Evolutionary conservation across 2,329 filamentous ascomycete genomes (phyloP).

Genomic region (Nigrospora osmanthi): DNA sequence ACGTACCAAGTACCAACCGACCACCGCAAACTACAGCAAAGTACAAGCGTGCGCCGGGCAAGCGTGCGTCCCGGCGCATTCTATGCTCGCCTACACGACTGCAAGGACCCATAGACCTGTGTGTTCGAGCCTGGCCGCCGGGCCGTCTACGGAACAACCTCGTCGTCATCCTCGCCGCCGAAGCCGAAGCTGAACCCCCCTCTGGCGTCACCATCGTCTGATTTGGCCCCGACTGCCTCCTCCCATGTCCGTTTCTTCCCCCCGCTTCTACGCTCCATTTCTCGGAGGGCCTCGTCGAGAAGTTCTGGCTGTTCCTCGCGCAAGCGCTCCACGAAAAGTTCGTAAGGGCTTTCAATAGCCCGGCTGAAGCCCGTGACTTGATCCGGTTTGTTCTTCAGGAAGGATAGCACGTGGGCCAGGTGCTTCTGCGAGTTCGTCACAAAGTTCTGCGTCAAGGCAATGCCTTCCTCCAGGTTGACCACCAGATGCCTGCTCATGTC

Average conservation of each 20-base stretch:
- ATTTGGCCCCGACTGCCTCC: conserved; percentile 54
- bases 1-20: too few relatives aligned
- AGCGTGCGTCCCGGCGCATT: too few relatives aligned
- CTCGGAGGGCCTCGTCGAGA: conserved; percentile 55
- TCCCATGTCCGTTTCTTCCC: conserved; percentile 84
- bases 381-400: conserved; percentile 72
- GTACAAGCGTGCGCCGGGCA: too few relatives aligned
- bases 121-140: neutral
- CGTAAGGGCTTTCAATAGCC: conserved; percentile 63
- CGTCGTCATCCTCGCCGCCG: conserved; percentile 39
- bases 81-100: too few relatives aligned
- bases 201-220: conserved; percentile 23
- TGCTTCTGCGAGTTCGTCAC: conserved; percentile 61
- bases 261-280: conserved; percentile 54
- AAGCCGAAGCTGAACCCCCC: conserved; percentile 48
- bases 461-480: conserved; percentile 75
- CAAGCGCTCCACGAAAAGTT: conserved; percentile 66
- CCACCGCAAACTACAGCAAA: too few relatives aligned
- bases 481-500: conserved; percentile 59
- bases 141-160: conserved; percentile 18
- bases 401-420: conserved; percentile 67
- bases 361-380: conserved; percentile 82
- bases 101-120: too few relatives aligned
- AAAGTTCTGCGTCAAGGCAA: conserved; percentile 94
- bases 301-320: conserved; percentile 54